Base-by-base conservation (phyloP, 495 filamentous ascomycete genomes). In the Neurospora sp. region DNA sequence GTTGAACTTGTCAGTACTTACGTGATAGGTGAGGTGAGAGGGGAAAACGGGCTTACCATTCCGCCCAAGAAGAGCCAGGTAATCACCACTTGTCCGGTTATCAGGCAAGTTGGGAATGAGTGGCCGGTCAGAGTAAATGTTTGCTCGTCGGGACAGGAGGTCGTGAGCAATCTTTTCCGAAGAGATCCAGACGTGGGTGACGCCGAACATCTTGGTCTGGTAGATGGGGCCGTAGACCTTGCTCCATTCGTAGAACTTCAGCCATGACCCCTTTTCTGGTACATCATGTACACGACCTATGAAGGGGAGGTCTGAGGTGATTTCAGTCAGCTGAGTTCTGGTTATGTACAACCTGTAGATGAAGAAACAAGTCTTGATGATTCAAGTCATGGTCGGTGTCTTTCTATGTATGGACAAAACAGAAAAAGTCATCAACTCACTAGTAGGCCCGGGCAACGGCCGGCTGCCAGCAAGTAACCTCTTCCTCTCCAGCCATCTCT, bases 81-180 rank as follows among this genome's bases (percentile, higher is more conserved):
- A 89, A 69, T 88, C 83, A 12, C 85, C 85, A 73, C 83, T 86
- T 16, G 86, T 88, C 71, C 86, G 82, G 73, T 88, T 89, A 73
- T 89, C 85, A 9, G 85, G 83, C 20, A 87, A 79, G 72, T 86
- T 86, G 18, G 84, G 85, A 20, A 88, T 87, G 41, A 77, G 81
- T 4, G 89, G 90, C 10, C 90, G 86, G 76, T 89, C 85, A 11
- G 88, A 90, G 78, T 91, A 91, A 74, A 88, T 89, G n/a, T 78
- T 74, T 5, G 85, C 85, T 40, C 88, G 79, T 70, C 86, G 85
- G n/a, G 89, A 85, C 4, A 92, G 82, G 1, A 92, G 80, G 27
- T 91, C 89, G 27, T 86, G 80, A 18, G 89, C 87, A 6, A 89
- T 81, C 35, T 85, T 78, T 39, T 89, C 88, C 9, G 84, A 86